Percentiles rank a stretch among this genome's conserved stretches.
Conservation (phyloP, 352 stramenopile species). For the Pythium guiyangense region DNA sequence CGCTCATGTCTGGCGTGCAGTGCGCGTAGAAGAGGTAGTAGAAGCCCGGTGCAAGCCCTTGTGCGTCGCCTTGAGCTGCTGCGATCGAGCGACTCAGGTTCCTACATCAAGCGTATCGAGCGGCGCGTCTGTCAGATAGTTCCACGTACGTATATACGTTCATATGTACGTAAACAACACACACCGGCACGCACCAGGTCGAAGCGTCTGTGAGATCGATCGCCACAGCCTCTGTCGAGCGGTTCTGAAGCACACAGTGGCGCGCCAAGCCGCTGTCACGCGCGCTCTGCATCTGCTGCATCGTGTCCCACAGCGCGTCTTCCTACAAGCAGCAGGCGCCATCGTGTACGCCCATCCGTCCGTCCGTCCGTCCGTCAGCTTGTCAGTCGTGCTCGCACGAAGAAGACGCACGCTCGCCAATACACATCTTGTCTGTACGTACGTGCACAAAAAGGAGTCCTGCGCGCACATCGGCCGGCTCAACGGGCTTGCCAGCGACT, state of each 20-base stretch:
- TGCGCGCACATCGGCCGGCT: slow-evolving; percentile 15
- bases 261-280: slow-evolving; percentile 13
- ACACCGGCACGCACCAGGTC: slow-evolving; percentile 47
- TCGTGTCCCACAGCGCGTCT: slow-evolving; percentile 50
- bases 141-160: too few species aligned
- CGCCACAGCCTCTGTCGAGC: slow-evolving; percentile 35
- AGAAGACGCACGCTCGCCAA: too few species aligned
- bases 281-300: slow-evolving; percentile 38
- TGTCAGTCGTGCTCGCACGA: not conserved
- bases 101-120: slow-evolving; percentile 14
- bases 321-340: slow-evolving; percentile 27
- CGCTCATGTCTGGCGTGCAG: slow-evolving; percentile 61
- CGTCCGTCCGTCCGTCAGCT: too few species aligned
- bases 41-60: slow-evolving; percentile 45
- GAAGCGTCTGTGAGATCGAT: slow-evolving; percentile 55
- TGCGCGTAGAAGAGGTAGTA: slow-evolving; percentile 89
- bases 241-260: slow-evolving; percentile 44
- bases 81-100: slow-evolving; percentile 37
- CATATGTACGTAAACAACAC: too few species aligned
- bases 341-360: too few species aligned
- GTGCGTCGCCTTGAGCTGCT: not conserved
- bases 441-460: slow-evolving; percentile 70
- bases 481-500: not conserved
- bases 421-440: slow-evolving; percentile 6
- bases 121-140: too few species aligned